Conservation (phyloP, 164 flowering plant species). For the Vitis rupestris region DNA sequence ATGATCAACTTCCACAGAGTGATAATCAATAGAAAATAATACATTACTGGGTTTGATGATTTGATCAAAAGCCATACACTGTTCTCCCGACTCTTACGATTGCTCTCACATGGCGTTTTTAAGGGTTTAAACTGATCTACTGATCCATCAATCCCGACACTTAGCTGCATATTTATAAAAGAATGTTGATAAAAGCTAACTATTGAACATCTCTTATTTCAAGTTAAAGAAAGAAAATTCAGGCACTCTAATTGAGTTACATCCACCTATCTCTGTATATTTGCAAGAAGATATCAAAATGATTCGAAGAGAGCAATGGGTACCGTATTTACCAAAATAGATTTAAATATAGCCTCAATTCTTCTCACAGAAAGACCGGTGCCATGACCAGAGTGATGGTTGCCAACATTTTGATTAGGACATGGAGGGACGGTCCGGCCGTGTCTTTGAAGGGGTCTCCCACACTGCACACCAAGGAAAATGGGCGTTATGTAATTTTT, state of each 20-base stretch:
- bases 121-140: too few species aligned
- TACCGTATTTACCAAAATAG: neutral
- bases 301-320: neutral
- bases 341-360: slow-evolving; percentile 7
- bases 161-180: too few species aligned
- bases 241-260: slow-evolving; percentile 10
- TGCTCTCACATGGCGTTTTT: too few species aligned
- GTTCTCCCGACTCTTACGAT: too few species aligned
- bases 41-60: too few species aligned
- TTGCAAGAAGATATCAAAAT: neutral
- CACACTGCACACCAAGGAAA: slow-evolving; percentile 53
- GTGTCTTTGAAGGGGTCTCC: slow-evolving; percentile 99
- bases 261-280: slow-evolving; percentile 5
- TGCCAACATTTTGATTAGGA: slow-evolving; percentile 96
- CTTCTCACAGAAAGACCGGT: slow-evolving; percentile 76
- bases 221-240: neutral
- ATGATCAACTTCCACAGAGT: too few species aligned
- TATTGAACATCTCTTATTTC: slow-evolving; percentile 3
- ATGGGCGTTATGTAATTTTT: neutral
- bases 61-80: too few species aligned
- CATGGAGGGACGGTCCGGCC: slow-evolving; percentile 98
- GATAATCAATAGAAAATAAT: too few species aligned
- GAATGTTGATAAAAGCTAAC: too few species aligned
- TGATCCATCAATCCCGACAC: too few species aligned
- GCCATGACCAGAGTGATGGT: slow-evolving; percentile 98